Evolutionary conservation across 1,139 yeast species (phyloP).

Genomic region (Pichia sp.): DNA sequence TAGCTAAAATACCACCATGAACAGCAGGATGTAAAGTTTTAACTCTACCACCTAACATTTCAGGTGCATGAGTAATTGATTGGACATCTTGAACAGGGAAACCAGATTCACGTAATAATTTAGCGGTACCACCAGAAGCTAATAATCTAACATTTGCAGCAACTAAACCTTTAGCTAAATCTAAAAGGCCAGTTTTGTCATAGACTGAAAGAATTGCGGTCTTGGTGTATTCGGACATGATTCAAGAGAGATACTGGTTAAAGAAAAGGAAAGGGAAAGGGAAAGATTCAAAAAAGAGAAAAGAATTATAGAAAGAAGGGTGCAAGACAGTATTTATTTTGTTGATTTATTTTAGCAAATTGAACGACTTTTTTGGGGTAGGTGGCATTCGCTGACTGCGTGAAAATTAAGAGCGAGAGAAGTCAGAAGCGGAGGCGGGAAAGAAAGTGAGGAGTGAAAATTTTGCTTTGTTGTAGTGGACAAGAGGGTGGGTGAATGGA

Average conservation of each 20-base stretch:
- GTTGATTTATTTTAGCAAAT: too few species aligned
- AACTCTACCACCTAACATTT: constrained; percentile 97
- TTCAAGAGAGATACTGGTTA: neutral
- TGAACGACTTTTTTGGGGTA: too few species aligned
- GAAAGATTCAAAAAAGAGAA: neutral
- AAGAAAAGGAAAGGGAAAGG: neutral
- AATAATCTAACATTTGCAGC: constrained; percentile 84
- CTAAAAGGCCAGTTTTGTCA: constrained; percentile 93
- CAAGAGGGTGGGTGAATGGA: too few species aligned
- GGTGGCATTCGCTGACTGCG: too few species aligned
- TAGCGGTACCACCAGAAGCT: constrained; percentile 97
- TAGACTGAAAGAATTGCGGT: constrained; percentile 96
- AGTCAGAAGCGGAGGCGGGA: too few species aligned
- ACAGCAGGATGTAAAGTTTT: constrained; percentile 98
- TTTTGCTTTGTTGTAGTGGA: too few species aligned
- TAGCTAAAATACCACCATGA: constrained; percentile 96
- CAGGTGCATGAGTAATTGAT: constrained; percentile 94
- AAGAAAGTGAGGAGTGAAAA: too few species aligned
- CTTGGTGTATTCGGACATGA: constrained; percentile 40
- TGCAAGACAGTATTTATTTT: too few species aligned
- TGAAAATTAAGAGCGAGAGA: too few species aligned
- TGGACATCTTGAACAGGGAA: constrained; percentile 97
- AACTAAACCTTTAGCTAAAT: constrained; percentile 89
- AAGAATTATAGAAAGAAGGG: neutral
- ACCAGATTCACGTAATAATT: constrained; percentile 91